Base-by-base conservation (phyloP, 2,329 filamentous ascomycete genomes). In the Didymella pinodella region DNA sequence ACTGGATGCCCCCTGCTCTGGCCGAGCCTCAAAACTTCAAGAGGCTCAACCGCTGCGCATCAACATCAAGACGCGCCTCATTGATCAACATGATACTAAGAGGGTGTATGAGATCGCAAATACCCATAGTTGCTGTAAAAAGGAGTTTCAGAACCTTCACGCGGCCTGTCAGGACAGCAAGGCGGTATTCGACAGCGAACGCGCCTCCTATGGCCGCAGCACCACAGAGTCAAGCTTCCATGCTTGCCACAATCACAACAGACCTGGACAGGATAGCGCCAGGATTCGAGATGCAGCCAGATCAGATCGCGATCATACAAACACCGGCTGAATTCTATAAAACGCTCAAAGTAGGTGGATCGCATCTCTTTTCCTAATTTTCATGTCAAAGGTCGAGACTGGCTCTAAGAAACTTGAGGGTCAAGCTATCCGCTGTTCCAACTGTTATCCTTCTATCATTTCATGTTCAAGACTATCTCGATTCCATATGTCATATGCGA, bases 291-390 rank as follows among this genome's bases (percentile, higher is more conserved):
- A 83, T 99, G 26, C 82, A 88, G 26, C 91, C 92, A 1, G 91
- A 91, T 5, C 87, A 94, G 58, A 90, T 99, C 48, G 83, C 85
- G 11, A 89, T 99, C 20, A 78, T 99, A 12, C 85, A 88, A 67
- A 90, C 90, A 2, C 95, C 95, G 0, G 79, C 86, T n/a, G 91
- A 94, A 52, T 99, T 99, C 75, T 99, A 97, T 78, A 88, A 90
- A 67, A 92, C 90, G 7, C 81, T 99, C 59, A 97, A 97, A 87
- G 92, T 93, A 74, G 65, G 78, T 70, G 14, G 29, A 40, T 20
- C 2, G 18, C 7, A 12, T 54, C 51, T 51, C 14, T 14, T 47
- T 54, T 7, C 16, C 26, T 22, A 16, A 16, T 40, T 18, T 26
- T 25, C 8, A 38, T 3, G 41, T 28, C 40, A 43, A 10, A 16